These are phyloP conservation scores for Petunia hybrid DNA, from an alignment of 305 asterid genomes.

Conservation along the genomic window DNA sequence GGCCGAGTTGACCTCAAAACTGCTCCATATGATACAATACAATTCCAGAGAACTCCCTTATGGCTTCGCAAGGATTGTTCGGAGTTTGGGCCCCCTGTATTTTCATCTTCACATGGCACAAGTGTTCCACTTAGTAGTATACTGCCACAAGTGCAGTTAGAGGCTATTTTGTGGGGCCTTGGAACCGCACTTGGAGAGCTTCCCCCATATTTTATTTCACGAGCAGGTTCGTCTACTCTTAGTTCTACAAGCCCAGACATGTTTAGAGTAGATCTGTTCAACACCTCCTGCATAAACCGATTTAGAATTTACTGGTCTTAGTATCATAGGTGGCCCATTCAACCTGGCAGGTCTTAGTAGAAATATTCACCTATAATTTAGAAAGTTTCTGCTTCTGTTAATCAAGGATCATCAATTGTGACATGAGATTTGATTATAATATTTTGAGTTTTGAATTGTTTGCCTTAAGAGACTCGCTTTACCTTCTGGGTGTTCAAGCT, in stretches of 20 bases:
- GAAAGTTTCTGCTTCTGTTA: not conserved
- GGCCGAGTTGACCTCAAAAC: slow-evolving; percentile 89
- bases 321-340: not conserved
- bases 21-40: slow-evolving; percentile 92
- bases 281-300: not conserved
- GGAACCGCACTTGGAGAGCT: slow-evolving; percentile 98
- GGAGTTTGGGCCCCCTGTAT: slow-evolving; percentile 70
- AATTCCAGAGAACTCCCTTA: slow-evolving; percentile 65
- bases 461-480: not conserved
- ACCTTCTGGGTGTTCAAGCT: not conserved
- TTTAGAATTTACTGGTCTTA: slow-evolving; percentile 9
- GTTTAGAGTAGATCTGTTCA: not conserved
- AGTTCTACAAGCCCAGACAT: not conserved
- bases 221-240: slow-evolving; percentile 69
- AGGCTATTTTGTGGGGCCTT: slow-evolving; percentile 88
- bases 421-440: not conserved
- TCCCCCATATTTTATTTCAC: slow-evolving; percentile 94
- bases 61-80: slow-evolving; percentile 89
- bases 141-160: slow-evolving; percentile 86
- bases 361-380: not conserved
- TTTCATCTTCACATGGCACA: slow-evolving; percentile 58
- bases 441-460: not conserved
- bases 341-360: not conserved
- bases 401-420: not conserved
- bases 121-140: slow-evolving; percentile 77